These are phyloP conservation scores for Mallotus japonicus DNA, from an alignment of 441 rosid species.

Conservation along the genomic window DNA sequence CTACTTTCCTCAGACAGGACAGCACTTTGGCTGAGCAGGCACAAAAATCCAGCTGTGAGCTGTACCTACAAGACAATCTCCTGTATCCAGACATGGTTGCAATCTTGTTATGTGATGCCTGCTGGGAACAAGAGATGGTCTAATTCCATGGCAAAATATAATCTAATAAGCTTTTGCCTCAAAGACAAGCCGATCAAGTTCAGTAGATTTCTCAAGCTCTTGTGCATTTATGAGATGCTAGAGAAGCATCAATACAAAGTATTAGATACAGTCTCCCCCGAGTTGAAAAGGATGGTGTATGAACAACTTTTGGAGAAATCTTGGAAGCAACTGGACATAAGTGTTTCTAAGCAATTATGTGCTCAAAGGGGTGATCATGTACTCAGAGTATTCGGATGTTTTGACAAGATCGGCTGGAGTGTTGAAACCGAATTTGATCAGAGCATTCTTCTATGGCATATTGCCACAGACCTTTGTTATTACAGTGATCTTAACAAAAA, in stretches of 20 bases:
- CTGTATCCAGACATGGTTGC: conserved; percentile 2
- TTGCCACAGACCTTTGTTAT: conserved; percentile 44
- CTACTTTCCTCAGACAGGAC: conserved; percentile 27
- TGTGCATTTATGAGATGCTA: conserved; percentile 4
- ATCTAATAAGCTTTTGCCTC: conserved; percentile 19
- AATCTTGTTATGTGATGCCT: neutral
- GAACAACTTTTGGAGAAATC: conserved; percentile 13
- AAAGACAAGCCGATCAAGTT: conserved; percentile 11
- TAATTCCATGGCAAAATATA: conserved; percentile 24
- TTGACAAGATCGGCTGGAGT: conserved; percentile 20
- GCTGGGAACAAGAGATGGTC: conserved; percentile 24
- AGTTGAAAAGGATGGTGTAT: conserved; percentile 13
- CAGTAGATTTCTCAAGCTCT: conserved; percentile 1
- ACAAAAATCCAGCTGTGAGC: neutral
- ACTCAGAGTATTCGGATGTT: conserved; percentile 10
- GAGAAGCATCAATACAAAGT: conserved; percentile 9
- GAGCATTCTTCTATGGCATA: conserved; percentile 40
- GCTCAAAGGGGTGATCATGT: conserved; percentile 13
- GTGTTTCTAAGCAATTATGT: neutral
- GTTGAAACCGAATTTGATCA: conserved; percentile 31
- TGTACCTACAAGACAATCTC: neutral
- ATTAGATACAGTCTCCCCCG: neutral
- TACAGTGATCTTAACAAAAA: conserved; percentile 1
- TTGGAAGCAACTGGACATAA: neutral
- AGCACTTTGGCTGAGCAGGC: conserved; percentile 15